Evolutionary conservation across 495 filamentous ascomycete species (phyloP), one percentile per base, ranked within the genome.

Genomic region (Achaetomiella virescens): DNA sequence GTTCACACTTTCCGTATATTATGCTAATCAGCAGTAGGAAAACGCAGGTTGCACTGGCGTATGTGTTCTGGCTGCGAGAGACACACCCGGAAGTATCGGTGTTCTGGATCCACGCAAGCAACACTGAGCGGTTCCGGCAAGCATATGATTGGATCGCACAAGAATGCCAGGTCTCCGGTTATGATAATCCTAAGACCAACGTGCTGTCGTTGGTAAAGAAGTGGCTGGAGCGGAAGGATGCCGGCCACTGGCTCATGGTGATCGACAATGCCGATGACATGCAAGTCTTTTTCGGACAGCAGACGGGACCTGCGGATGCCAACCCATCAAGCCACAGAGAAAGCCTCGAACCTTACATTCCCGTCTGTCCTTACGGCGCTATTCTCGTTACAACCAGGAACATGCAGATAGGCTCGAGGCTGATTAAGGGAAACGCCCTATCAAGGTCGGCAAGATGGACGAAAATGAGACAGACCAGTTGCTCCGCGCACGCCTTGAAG

Each of bases 251-350:
- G 79, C 45, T 80, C 21, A 58, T 81, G 53, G 62, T 79, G 17
- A 62, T 82, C 37, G 76, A 82, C 57, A 80, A 78, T 50, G 76
- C 72, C 14, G 76, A 81, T 60, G 70, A 78, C 59, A 53, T 63
- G 7, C 61, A 70, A 17, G 24, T 72, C 17, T 72, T 75, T 62
- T 66, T 12, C 2, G 20, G 42, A 36, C 21, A 36, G 40, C 42
- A 40, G 41, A 11, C 21, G 8, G 11, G 17, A n/a, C n/a, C n/a
- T n/a, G n/a, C n/a, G n/a, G n/a, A n/a, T n/a, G n/a, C n/a, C n/a
- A n/a, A n/a, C n/a, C n/a, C n/a, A n/a, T n/a, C n/a, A n/a, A n/a
- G n/a, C n/a, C n/a, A n/a, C n/a, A n/a, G n/a, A n/a, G n/a, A 52
- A 17, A 44, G 17, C 9, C 49, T 36, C 2, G 53, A 20, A 40